Conservation (phyloP, 352 stramenopile genomes). For the Aphanomyces euteiches region DNA sequence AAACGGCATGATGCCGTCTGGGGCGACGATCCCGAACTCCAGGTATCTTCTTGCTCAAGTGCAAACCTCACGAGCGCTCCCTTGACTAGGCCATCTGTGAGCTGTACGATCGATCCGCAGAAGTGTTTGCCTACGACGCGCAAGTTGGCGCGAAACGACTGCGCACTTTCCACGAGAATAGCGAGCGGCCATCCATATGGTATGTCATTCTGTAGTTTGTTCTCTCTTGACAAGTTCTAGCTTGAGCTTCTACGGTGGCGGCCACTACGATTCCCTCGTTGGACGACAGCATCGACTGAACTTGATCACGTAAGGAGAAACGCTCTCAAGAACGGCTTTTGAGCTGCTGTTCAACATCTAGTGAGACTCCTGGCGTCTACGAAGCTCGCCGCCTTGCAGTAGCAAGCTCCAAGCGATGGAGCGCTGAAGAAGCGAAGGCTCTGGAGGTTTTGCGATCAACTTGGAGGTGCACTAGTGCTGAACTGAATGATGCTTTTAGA, state of each 20-base stretch:
- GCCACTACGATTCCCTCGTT: slow-evolving; percentile 89
- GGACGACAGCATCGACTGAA: slow-evolving; percentile 50
- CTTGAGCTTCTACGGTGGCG: slow-evolving; percentile 89
- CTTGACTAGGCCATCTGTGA: slow-evolving; percentile 79
- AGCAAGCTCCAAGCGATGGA: slow-evolving; percentile 36
- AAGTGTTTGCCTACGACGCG: slow-evolving; percentile 88
- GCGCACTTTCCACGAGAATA: slow-evolving; percentile 86
- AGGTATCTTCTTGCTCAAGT: slow-evolving; percentile 36
- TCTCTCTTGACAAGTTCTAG: slow-evolving; percentile 34
- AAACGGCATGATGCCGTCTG: slow-evolving; percentile 90
- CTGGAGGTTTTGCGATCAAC: slow-evolving; percentile 63
- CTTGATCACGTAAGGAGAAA: slow-evolving; percentile 37
- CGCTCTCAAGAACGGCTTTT: too few relatives aligned
- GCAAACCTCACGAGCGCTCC: background rate
- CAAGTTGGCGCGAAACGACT: slow-evolving; percentile 67
- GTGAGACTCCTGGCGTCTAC: slow-evolving; percentile 56
- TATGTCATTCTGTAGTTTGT: slow-evolving; percentile 32
- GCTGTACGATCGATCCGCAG: slow-evolving; percentile 87
- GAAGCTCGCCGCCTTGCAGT: slow-evolving; percentile 45
- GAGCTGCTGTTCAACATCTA: background rate
- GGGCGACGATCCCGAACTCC: slow-evolving; percentile 95
- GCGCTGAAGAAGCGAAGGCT: slow-evolving; percentile 36
- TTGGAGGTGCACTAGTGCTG: slow-evolving; percentile 53
- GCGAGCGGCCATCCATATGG: slow-evolving; percentile 61
- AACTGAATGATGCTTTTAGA: background rate